Base-by-base conservation (phyloP, 768 basidiomycete genomes). In the Fomitopsis pulvina region DNA sequence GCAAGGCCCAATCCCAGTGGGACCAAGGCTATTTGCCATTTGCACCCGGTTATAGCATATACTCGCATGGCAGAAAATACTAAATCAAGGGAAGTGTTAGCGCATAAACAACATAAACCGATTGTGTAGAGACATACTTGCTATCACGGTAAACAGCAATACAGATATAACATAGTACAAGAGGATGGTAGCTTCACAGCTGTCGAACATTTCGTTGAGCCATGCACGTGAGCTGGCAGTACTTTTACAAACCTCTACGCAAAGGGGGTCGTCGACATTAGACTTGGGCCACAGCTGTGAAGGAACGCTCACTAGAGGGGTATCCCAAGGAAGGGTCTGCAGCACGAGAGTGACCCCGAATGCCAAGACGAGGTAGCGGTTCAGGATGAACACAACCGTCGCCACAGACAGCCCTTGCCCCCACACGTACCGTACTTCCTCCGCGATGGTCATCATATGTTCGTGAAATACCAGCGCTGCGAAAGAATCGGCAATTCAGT, bases 371-470 rank as follows among this genome's bases (percentile, higher is more conserved):
- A 40, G n/a, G 30, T 56, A 56, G 12, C 55, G 51, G 39, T 50
- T 52, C 14, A 56, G 22, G 21, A 56, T 40, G 42, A 52, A 56
- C 2, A 56, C 11, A 11, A 56, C 10, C n/a, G 44, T 50, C 2
- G 51, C 51, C 12, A 48, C 55, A 3, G 48, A 50, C 2, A 46
- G 14, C 30, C 41, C 28, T 34, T 48, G 50, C 20, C 55, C 18
- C 55, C 55, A 56, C 18, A 56, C 41, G 8, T 50, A 38, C 30
- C 40, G 40, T n/a, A 52, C n/a, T 42, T 52, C 55, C 16, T 38
- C 39, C 20, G 30, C 27, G 25, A 56, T 38, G 4, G 51, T 52
- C 27, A 56, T 47, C 38, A 38, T 29, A 34, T 56, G 48, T 48
- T 56, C 55, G 38, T 56, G 40, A 20, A 51, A 46, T 4, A 55